phyloP scores from a whole-genome alignment of 257 asterid genomes.

The Rehmannia glutinosa region DNA sequence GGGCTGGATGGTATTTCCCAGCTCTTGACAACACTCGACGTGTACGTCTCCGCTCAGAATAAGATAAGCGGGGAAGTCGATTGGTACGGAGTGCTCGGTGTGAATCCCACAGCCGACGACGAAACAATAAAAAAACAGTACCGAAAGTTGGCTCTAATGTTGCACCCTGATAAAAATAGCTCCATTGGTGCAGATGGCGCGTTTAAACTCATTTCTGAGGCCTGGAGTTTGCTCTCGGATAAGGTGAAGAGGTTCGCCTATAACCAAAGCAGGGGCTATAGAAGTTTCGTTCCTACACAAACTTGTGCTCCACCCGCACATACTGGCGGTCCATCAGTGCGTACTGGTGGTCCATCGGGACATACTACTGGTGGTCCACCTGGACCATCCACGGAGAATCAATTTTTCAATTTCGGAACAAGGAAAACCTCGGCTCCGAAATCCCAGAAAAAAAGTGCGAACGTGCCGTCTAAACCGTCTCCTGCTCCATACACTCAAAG shows the following conservation, averaged over 20 bases:
- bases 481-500: slow-evolving; percentile 32
- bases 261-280: slow-evolving; percentile 44
- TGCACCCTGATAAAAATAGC: slow-evolving; percentile 80
- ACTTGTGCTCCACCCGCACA: slow-evolving; percentile 32
- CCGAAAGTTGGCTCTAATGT: slow-evolving; percentile 65
- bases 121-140: slow-evolving; percentile 57
- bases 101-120: slow-evolving; percentile 52
- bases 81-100: slow-evolving; percentile 71
- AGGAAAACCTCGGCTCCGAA: slow-evolving; percentile 33
- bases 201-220: slow-evolving; percentile 65
- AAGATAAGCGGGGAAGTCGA: slow-evolving; percentile 58
- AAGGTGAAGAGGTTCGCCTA: slow-evolving; percentile 54
- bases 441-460: slow-evolving; percentile 30
- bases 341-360: slow-evolving; percentile 34
- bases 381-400: slow-evolving; percentile 33
- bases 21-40: slow-evolving; percentile 56
- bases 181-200: slow-evolving; percentile 75
- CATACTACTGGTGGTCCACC: slow-evolving; percentile 38
- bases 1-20: slow-evolving; percentile 59
- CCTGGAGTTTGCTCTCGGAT: slow-evolving; percentile 60
- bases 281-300: slow-evolving; percentile 38
- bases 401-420: slow-evolving; percentile 27
- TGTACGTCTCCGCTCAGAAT: slow-evolving; percentile 52
- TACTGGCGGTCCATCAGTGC: slow-evolving; percentile 12
- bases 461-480: slow-evolving; percentile 23